Percentiles rank a stretch among this genome's conserved stretches.
Conservation (phyloP, 768 basidiomycete genomes). For the Pisolithus microcarpus region DNA sequence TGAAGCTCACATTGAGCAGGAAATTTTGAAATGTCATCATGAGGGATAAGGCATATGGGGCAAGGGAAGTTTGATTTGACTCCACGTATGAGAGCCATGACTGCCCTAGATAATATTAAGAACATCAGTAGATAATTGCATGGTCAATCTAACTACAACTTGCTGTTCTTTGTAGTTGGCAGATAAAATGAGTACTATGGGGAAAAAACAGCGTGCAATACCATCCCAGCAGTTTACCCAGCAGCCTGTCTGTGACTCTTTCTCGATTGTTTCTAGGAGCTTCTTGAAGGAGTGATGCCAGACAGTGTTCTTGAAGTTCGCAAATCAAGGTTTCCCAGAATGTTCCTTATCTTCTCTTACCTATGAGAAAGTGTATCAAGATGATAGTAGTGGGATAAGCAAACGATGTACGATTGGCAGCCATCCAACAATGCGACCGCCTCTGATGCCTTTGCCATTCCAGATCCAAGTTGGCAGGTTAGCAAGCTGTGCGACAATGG, state of each 20-base stretch:
- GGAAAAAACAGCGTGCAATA: conserved; percentile 24
- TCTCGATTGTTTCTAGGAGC: conserved; percentile 1
- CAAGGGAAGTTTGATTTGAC: too few species aligned
- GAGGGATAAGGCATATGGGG: too few species aligned
- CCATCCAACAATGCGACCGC: conserved; percentile 32
- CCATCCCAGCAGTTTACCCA: conserved; percentile 24
- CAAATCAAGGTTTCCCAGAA: not conserved
- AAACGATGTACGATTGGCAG: conserved; percentile 28
- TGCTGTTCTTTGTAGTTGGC: conserved; percentile 42
- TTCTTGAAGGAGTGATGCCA: conserved; percentile 6
- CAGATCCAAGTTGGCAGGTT: conserved; percentile 27
- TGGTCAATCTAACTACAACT: conserved; percentile 5
- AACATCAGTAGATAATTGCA: conserved; percentile 9
- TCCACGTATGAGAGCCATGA: too few species aligned
- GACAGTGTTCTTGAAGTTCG: conserved; percentile 8
- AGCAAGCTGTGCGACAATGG: conserved; percentile 26
- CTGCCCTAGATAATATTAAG: conserved; percentile 8
- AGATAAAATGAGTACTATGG: conserved; percentile 30
- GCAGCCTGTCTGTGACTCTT: not conserved
- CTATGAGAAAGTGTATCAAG: not conserved
- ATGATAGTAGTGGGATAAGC: not conserved
- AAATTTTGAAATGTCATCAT: too few species aligned
- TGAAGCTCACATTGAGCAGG: too few species aligned
- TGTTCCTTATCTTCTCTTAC: conserved; percentile 2
- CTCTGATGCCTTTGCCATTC: conserved; percentile 29